phyloP scores from a whole-genome alignment of 1,284 basidiomycete genomes.

The Fomes fomentarius region DNA sequence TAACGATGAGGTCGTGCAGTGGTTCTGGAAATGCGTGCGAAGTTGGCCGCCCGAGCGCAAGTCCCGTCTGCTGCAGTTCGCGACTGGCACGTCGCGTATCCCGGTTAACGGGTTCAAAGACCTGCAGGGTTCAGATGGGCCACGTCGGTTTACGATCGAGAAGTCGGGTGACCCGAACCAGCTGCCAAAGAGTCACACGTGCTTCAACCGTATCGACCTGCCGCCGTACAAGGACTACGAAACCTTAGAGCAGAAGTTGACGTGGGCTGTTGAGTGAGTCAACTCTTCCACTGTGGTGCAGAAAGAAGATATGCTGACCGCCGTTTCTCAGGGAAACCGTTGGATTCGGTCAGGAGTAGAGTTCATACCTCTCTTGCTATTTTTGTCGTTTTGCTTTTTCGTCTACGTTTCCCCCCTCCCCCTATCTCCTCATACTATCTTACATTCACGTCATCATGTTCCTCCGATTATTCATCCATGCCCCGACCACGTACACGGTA shows the following conservation, averaged over 20 bases:
- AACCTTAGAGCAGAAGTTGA: conserved; percentile 87
- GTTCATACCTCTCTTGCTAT: not conserved
- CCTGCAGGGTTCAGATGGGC: conserved; percentile 96
- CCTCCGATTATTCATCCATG: too few relatives aligned
- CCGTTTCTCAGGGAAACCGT: conserved; percentile 43
- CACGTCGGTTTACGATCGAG: conserved; percentile 93
- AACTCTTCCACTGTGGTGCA: conserved; percentile 33
- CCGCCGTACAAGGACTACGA: conserved; percentile 93
- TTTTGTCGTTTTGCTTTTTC: not conserved
- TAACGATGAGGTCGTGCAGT: conserved; percentile 95
- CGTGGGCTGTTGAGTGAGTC: conserved; percentile 83
- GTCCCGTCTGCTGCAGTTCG: conserved; percentile 93
- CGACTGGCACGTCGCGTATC: conserved; percentile 95
- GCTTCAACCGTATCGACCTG: conserved; percentile 91
- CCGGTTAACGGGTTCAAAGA: conserved; percentile 99
- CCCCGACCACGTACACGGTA: not conserved
- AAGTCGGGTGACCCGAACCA: conserved; percentile 93
- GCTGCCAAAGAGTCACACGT: conserved; percentile 88
- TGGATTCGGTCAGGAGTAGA: conserved; percentile 48
- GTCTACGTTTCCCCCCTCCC: not conserved
- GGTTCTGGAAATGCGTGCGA: conserved; percentile 99
- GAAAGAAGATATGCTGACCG: conserved; percentile 13
- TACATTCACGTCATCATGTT: too few relatives aligned
- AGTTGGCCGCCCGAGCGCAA: conserved; percentile 97
- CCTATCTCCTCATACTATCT: not conserved